Evolutionary conservation across 495 filamentous ascomycete species (phyloP).

Genomic region (Aspergillus avenaceus): DNA sequence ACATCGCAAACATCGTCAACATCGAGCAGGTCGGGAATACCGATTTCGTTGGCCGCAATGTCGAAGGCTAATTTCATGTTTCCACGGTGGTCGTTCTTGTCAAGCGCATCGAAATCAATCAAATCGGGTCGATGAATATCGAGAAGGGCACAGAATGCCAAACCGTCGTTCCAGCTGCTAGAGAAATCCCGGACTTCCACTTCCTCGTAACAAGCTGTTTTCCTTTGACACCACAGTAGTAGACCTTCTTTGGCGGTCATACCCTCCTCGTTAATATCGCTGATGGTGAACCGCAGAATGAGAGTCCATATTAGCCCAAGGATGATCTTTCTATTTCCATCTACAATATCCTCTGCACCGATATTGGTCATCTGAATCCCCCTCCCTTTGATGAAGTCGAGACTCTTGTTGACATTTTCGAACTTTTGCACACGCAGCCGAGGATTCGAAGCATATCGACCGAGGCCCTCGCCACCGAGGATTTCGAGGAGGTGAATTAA

Average conservation of each 20-base stretch:
- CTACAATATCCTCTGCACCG: conserved; percentile 96
- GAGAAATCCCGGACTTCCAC: conserved; percentile 94
- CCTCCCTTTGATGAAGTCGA: conserved; percentile 86
- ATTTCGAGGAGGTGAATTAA: conserved; percentile 97
- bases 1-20: conserved; percentile 99
- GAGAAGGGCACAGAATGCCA: conserved; percentile 93
- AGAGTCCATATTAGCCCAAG: conserved; percentile 95
- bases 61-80: conserved; percentile 99
- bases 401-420: conserved; percentile 94
- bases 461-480: conserved; percentile 86
- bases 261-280: conserved; percentile 96
- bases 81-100: conserved; percentile 90
- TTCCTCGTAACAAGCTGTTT: conserved; percentile 97
- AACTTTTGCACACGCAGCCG: conserved; percentile 95
- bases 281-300: conserved; percentile 96
- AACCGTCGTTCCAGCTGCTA: conserved; percentile 90
- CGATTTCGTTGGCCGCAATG: conserved; percentile 91
- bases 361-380: conserved; percentile 98
- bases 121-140: conserved; percentile 97
- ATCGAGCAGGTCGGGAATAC: conserved; percentile 91
- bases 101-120: conserved; percentile 90
- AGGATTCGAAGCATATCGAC: conserved; percentile 91
- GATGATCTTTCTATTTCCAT: conserved; percentile 97
- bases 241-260: conserved; percentile 97
- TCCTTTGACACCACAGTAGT: conserved; percentile 94